Evolutionary conservation across 352 stramenopile species (phyloP).

Genomic region (Vaucheria bursata): DNA sequence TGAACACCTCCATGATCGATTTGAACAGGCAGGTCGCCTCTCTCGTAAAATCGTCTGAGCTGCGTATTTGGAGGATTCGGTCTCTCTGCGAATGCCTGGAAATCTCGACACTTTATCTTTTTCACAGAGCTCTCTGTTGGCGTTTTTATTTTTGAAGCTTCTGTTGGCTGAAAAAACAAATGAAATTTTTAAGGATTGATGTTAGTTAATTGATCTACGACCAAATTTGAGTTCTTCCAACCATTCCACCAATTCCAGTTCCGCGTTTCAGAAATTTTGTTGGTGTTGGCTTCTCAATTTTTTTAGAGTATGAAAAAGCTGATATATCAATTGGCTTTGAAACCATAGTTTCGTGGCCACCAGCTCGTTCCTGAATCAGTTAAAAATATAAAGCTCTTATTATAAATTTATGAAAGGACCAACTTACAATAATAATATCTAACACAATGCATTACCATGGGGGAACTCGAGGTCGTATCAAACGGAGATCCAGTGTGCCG

Average conservation of each 20-base stretch:
- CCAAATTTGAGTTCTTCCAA: neutral
- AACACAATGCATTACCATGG: conserved; percentile 47
- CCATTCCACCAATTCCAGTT: conserved; percentile 69
- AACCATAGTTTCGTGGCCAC: conserved; percentile 58
- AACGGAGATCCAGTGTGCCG: conserved; percentile 83
- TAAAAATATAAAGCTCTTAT: neutral
- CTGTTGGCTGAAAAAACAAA: conserved; percentile 12
- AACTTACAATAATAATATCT: neutral
- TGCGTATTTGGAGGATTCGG: conserved; percentile 83
- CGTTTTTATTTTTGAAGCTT: conserved; percentile 7
- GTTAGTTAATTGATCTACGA: neutral
- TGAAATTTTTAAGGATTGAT: conserved; percentile 10
- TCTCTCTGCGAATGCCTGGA: conserved; percentile 74
- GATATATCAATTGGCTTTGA: conserved; percentile 63
- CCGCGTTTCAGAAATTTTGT: conserved; percentile 79
- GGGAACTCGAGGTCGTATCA: conserved; percentile 67
- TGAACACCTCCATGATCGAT: conserved; percentile 88
- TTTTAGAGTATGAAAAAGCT: conserved; percentile 81
- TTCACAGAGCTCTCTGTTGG: conserved; percentile 33
- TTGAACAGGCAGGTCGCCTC: conserved; percentile 87
- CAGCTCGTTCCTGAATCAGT: conserved; percentile 55
- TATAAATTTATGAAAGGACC: neutral
- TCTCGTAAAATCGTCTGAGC: conserved; percentile 76
- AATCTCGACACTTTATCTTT: conserved; percentile 48
- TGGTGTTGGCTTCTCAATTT: conserved; percentile 66